Percentiles rank a stretch among this genome's conserved stretches.
These are phyloP conservation scores for Erysimum cheiranthoides DNA, from an alignment of 345 rosid species.

Conservation along the genomic window DNA sequence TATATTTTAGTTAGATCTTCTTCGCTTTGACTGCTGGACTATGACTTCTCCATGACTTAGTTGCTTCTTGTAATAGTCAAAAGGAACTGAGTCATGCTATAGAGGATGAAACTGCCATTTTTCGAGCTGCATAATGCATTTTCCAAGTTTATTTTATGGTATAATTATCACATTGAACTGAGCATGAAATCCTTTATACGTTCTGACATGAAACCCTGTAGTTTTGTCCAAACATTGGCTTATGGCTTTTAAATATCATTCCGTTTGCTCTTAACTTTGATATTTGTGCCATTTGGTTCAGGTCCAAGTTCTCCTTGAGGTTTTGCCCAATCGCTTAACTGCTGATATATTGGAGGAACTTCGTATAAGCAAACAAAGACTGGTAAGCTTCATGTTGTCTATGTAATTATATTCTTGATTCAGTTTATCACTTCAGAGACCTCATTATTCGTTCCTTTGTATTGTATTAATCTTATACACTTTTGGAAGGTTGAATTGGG, in stretches of 20 bases:
- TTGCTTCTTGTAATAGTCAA: conserved; percentile 13
- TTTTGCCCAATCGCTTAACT: conserved; percentile 86
- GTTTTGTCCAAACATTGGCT: conserved; percentile 22
- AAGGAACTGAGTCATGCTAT: not conserved
- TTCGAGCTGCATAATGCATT: not conserved
- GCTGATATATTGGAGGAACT: conserved; percentile 91
- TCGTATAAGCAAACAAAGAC: conserved; percentile 91
- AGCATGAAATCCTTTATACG: not conserved
- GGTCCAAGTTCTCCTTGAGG: conserved; percentile 88
- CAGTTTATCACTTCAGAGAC: conserved; percentile 13
- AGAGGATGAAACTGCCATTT: conserved; percentile 2
- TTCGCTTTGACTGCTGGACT: conserved; percentile 28
- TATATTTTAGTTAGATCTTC: conserved; percentile 44
- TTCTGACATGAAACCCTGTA: conserved; percentile 14
- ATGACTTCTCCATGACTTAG: not conserved
- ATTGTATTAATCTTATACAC: conserved; percentile 20
- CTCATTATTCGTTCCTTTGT: conserved; percentile 17
- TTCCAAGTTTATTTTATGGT: conserved; percentile 3
- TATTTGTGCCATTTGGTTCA: conserved; percentile 49
- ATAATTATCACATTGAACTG: conserved; percentile 1
- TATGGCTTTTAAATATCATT: conserved; percentile 4
- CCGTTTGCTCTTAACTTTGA: conserved; percentile 1
- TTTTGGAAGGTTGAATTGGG: conserved; percentile 84
- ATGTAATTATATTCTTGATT: not conserved
- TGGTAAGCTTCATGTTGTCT: conserved; percentile 56